phyloP scores from a whole-genome alignment of 148 eudicot genomes.

The Rhododendron kiyosumense region DNA sequence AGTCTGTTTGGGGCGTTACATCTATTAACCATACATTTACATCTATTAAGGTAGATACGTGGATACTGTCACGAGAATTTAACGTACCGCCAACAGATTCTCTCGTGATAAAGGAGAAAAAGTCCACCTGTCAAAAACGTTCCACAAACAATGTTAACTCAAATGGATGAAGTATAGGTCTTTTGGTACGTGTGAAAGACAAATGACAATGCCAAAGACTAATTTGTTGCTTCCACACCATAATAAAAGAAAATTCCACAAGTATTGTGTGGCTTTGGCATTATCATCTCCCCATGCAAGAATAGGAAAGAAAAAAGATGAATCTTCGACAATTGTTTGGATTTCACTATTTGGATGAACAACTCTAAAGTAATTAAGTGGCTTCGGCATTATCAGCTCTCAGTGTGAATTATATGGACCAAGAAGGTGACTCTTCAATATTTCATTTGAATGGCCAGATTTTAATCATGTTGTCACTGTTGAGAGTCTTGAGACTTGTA shows the following conservation, averaged over 20 bases:
- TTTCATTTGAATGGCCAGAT: background rate
- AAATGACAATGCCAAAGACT: background rate
- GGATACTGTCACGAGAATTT: background rate
- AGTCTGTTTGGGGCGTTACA: background rate
- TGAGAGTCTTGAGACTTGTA: background rate
- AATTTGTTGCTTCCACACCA: background rate
- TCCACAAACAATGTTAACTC: constrained; percentile 8
- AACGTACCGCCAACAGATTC: constrained; percentile 65
- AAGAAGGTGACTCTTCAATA: background rate
- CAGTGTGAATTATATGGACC: background rate
- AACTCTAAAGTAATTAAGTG: background rate
- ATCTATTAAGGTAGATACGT: background rate
- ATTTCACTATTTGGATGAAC: background rate
- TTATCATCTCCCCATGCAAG: background rate
- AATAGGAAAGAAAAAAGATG: background rate
- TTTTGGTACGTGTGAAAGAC: background rate
- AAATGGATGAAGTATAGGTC: background rate
- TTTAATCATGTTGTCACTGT: background rate
- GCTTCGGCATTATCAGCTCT: background rate
- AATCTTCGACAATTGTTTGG: background rate
- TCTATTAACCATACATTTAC: background rate
- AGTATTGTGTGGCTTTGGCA: background rate
- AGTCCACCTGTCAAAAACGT: constrained; percentile 62
- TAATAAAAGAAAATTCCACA: background rate
- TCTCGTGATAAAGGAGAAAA: constrained; percentile 82